These are phyloP conservation scores for Lasiodiplodia theobromae DNA, from an alignment of 2,329 filamentous ascomycete species.

Conservation along the genomic window DNA sequence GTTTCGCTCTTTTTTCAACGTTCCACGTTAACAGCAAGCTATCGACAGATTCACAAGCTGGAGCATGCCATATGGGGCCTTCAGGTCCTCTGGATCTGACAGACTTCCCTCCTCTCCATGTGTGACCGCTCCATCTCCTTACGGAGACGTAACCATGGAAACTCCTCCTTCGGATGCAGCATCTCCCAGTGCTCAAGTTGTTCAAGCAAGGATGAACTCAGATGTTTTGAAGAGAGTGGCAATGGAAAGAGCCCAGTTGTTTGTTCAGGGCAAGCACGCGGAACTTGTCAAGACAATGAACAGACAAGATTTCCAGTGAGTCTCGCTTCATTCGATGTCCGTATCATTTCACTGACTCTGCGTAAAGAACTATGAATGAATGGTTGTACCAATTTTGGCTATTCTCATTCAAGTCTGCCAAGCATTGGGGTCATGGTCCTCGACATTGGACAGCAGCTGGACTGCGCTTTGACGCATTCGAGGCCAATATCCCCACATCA, in stretches of 20 bases:
- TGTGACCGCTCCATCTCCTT: slow-evolving; percentile 34
- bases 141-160: slow-evolving; percentile 34
- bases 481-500: not conserved
- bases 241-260: slow-evolving; percentile 38
- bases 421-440: slow-evolving; percentile 40
- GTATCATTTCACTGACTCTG: not conserved
- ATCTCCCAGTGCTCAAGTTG: slow-evolving; percentile 35
- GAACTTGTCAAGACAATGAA: slow-evolving; percentile 38
- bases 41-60: not conserved
- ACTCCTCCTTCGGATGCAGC: slow-evolving; percentile 33
- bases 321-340: not conserved
- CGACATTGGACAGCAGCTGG: slow-evolving; percentile 37
- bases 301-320: slow-evolving; percentile 37
- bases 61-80: not conserved
- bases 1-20: not conserved
- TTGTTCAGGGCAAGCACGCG: slow-evolving; percentile 39
- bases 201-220: slow-evolving; percentile 35
- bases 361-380: slow-evolving; percentile 32
- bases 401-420: slow-evolving; percentile 41
- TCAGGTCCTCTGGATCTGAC: not conserved
- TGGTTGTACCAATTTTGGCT: slow-evolving; percentile 48
- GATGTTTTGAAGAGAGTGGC: slow-evolving; percentile 33
- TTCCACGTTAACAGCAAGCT: not conserved
- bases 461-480: slow-evolving; percentile 26
- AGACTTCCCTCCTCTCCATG: slow-evolving; percentile 32